phyloP scores from a whole-genome alignment of 139 green algal species.

The Yamagishiella unicocca region DNA sequence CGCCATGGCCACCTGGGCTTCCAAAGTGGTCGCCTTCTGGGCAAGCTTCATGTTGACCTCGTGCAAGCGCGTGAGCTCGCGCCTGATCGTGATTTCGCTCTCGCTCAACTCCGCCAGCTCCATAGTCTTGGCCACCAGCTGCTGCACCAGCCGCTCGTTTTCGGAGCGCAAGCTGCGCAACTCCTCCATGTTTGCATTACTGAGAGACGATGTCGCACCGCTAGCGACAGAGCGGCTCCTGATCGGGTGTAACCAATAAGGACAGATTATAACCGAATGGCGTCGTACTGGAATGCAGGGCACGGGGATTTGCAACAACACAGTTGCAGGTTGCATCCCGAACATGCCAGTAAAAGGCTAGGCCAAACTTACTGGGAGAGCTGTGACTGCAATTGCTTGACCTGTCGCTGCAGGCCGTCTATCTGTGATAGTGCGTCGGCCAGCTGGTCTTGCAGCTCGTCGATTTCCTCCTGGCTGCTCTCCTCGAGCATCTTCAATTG shows the following conservation, averaged over 20 bases:
- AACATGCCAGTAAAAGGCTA: too few relatives aligned
- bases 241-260: not conserved
- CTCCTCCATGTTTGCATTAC: constrained; percentile 33
- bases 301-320: too few relatives aligned
- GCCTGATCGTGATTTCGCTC: constrained; percentile 53
- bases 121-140: constrained; percentile 66
- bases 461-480: constrained; percentile 55
- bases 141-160: constrained; percentile 56
- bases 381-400: constrained; percentile 53
- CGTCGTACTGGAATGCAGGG: too few relatives aligned
- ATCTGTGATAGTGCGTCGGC: constrained; percentile 42
- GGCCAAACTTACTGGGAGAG: not conserved
- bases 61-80: constrained; percentile 64
- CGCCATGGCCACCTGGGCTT: constrained; percentile 54
- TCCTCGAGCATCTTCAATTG: constrained; percentile 51
- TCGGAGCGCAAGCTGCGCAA: constrained; percentile 47
- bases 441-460: constrained; percentile 61
- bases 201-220: not conserved
- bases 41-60: constrained; percentile 76
- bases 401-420: constrained; percentile 30
- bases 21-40: constrained; percentile 71
- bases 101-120: constrained; percentile 63
- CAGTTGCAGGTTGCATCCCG: too few relatives aligned
- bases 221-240: not conserved
- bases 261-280: too few relatives aligned